Base-by-base conservation (phyloP, 1,284 basidiomycete genomes). In the Sporisorium sorghi region DNA sequence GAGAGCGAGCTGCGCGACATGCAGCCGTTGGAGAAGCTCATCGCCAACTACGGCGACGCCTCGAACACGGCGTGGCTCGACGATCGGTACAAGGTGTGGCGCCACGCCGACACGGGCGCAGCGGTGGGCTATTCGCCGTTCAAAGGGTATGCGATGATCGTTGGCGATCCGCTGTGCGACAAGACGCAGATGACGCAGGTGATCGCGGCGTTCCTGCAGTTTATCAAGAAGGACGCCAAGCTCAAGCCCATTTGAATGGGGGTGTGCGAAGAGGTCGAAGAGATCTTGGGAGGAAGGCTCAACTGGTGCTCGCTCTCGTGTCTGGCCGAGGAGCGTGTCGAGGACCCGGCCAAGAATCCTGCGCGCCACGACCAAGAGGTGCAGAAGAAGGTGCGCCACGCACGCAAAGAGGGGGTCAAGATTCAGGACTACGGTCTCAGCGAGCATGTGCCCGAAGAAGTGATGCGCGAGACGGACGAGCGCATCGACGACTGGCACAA, bases 41-140 rank as follows among this genome's bases (percentile, higher is more conserved):
- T 89, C 62, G 87, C 87, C 37, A 87, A 87, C 69, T 89, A 88
- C 77, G 88, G 88, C 40, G 87, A 88, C 69, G 87, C 88, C 37
- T 87, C 87, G 64, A 88, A 88, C 77, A 89, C 88, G 19, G 87
- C 87, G 3, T 88, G 87, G 87, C 84, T 88, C 15, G 88, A 89
- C 73, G 86, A 87, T n/a, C 85, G 87, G n/a, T 88, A 87, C 85
- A 84, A 86, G 28, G 84, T 88, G 24, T 89, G 88, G 88, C 85
- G 87, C 42, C 86, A 89, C 69, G 56, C 76, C 14, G 76, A 82
- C 23, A 88, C 86, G 0, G 88, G 87, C 23, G 87, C 87, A 0
- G 87, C 87, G 0, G 83, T 88, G 1, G 88, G 87, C 19, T 88
- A 88, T 76, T 86, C 87, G 39, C 54, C 60, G 43, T 77, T 81